Base-by-base conservation (phyloP, 495 filamentous ascomycete species). In the Parachaetomium inaequale region DNA sequence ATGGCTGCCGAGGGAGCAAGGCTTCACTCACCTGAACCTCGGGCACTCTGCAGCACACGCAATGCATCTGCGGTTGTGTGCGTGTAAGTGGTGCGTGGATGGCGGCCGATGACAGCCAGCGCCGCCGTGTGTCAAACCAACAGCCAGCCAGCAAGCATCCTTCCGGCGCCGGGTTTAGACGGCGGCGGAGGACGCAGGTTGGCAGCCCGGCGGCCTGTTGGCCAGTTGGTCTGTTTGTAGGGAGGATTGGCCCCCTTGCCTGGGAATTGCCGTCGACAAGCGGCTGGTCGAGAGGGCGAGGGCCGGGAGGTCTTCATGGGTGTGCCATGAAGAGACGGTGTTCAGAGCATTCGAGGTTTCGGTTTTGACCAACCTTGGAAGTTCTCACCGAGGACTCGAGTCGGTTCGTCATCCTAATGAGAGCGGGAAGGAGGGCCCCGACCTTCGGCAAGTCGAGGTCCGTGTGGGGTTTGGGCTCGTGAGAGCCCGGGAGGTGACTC, bases 1-100 rank as follows among this genome's bases (percentile, higher is more conserved):
- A 56, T 56, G 19, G 54, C 17, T 5, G 19, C 17, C 54, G 25
- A 12, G 26, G 26, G 29, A 42, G 21, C 23, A 56, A 32, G 14
- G 21, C 52, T 42, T 34, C 26, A 47, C 10, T 31, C 25, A 46
- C 55, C 26, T 32, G 55, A 29, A 12, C 26, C 17, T 32, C 55
- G 21, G 19, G 11, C 26, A 34, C 19, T 26, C n/a, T 38, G 55
- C 55, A 40, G 12, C n/a, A n/a, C n/a, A 49, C 3, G 11, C 11
- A 17, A 45, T 58, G 55, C 55, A 58, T 12, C 55, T 32, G 55
- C 55, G n/a, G 55, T n/a, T n/a, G n/a, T 21, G 11, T 17, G 4
- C 17, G 11, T 42, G 38, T 11, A 10, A 45, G 23, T 29, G 38
- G 21, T 8, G n/a, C n/a, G 19, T 34, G 51, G 7, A 54, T 25